These are phyloP conservation scores for Tricholoma bakamatsutake DNA, from an alignment of 768 basidiomycete genomes.

Conservation along the genomic window DNA sequence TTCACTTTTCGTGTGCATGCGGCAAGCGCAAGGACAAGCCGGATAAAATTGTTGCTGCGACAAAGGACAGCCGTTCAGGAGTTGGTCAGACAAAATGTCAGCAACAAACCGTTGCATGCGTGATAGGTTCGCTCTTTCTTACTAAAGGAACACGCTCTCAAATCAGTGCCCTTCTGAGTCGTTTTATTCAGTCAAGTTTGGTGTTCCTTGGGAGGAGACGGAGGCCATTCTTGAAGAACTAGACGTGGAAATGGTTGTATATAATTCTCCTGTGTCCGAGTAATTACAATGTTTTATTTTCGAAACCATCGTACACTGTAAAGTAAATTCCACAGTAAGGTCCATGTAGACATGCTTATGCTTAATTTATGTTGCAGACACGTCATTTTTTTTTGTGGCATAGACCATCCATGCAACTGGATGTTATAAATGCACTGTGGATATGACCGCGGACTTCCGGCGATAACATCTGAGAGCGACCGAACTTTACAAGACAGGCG, in stretches of 20 bases:
- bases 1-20: conserved; percentile 35
- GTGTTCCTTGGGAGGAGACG: conserved; percentile 35
- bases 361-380: not conserved
- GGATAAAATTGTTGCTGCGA: conserved; percentile 30
- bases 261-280: conserved; percentile 16
- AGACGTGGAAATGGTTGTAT: conserved; percentile 28
- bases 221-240: conserved; percentile 28
- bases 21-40: conserved; percentile 32
- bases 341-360: not conserved
- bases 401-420: too few species aligned
- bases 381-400: not conserved
- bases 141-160: not conserved
- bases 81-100: conserved; percentile 27
- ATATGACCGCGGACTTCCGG: too few species aligned
- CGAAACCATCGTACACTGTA: not conserved
- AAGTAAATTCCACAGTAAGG: not conserved
- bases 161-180: conserved; percentile 17
- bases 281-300: not conserved
- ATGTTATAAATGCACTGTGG: too few species aligned
- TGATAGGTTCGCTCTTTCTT: conserved; percentile 25
- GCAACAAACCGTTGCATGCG: conserved; percentile 28
- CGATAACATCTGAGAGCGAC: too few species aligned
- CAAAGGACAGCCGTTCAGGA: conserved; percentile 26
- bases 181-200: conserved; percentile 39
- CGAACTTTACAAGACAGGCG: too few species aligned